These are phyloP conservation scores for Claviceps quebecensis DNA, from an alignment of 2,329 filamentous ascomycete species.

Conservation along the genomic window DNA sequence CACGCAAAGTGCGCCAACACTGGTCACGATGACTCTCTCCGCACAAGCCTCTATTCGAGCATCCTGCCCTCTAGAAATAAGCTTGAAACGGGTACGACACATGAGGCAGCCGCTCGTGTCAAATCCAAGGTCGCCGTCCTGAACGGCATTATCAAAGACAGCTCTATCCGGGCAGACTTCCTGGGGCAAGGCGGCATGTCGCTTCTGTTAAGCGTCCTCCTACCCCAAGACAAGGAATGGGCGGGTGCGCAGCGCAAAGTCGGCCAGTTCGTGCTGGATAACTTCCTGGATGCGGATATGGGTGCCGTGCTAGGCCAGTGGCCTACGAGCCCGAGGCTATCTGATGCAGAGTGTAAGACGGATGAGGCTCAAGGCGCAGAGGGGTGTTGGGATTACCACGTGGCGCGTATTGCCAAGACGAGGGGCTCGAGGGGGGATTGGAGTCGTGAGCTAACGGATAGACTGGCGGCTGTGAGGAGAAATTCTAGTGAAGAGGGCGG, in stretches of 20 bases:
- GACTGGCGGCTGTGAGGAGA: constrained; percentile 20
- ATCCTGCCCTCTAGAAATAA: constrained; percentile 19
- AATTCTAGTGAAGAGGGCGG: constrained; percentile 8
- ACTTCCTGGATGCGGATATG: constrained; percentile 52
- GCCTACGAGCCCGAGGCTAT: constrained; percentile 27
- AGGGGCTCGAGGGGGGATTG: constrained; percentile 26
- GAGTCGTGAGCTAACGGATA: constrained; percentile 28
- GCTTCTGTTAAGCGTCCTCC: constrained; percentile 38
- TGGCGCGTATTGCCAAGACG: constrained; percentile 26
- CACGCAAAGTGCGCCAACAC: constrained; percentile 21
- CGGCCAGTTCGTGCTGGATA: constrained; percentile 46
- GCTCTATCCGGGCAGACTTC: constrained; percentile 39
- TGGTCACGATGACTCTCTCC: constrained; percentile 14
- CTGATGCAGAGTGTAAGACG: constrained; percentile 22
- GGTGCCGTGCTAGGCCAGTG: constrained; percentile 43
- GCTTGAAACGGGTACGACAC: constrained; percentile 9
- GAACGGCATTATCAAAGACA: constrained; percentile 41
- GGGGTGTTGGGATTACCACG: constrained; percentile 45
- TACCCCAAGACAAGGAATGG: constrained; percentile 32
- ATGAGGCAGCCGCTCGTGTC: constrained; percentile 14
- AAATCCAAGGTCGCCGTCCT: constrained; percentile 35
- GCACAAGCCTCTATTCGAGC: constrained; percentile 26
- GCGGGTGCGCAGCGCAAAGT: constrained; percentile 37
- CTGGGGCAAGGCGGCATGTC: constrained; percentile 38
- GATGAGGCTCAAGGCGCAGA: constrained; percentile 23